phyloP scores from a whole-genome alignment of 495 filamentous ascomycete genomes.

The Lasiosphaeris hirsuta region DNA sequence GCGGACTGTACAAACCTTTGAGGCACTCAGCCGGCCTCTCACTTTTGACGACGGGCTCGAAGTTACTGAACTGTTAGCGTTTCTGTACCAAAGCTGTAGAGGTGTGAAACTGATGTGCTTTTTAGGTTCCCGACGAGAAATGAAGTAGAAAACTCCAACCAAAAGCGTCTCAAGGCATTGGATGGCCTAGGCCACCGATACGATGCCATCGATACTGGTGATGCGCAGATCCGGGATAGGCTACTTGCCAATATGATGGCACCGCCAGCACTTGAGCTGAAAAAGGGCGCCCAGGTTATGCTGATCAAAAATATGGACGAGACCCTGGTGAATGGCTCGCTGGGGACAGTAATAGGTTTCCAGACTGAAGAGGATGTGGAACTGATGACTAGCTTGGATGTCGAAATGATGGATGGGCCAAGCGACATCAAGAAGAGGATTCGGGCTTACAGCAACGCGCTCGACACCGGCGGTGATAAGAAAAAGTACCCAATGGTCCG shows the following conservation, averaged over 20 bases:
- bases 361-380: conserved; percentile 35
- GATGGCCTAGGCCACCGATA: conserved; percentile 66
- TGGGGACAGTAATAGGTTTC: conserved; percentile 62
- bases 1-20: conserved; percentile 68
- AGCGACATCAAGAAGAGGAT: conserved; percentile 45
- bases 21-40: conserved; percentile 64
- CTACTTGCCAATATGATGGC: conserved; percentile 91
- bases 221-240: conserved; percentile 66
- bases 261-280: conserved; percentile 69
- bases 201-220: conserved; percentile 73
- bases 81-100: background rate
- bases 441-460: conserved; percentile 35
- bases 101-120: background rate
- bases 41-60: conserved; percentile 72
- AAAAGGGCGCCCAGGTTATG: conserved; percentile 95
- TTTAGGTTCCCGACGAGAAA: conserved; percentile 79
- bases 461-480: conserved; percentile 30
- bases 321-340: conserved; percentile 84
- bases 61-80: conserved; percentile 77
- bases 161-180: conserved; percentile 64
- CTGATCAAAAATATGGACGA: conserved; percentile 99
- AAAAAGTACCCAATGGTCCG: conserved; percentile 74
- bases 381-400: conserved; percentile 82
- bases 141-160: conserved; percentile 88
- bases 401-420: conserved; percentile 57